Evolutionary conservation across 805 yeast genomes (phyloP), one percentile per base, ranked within the genome.

Genomic region (Ogataea zsoltii): DNA sequence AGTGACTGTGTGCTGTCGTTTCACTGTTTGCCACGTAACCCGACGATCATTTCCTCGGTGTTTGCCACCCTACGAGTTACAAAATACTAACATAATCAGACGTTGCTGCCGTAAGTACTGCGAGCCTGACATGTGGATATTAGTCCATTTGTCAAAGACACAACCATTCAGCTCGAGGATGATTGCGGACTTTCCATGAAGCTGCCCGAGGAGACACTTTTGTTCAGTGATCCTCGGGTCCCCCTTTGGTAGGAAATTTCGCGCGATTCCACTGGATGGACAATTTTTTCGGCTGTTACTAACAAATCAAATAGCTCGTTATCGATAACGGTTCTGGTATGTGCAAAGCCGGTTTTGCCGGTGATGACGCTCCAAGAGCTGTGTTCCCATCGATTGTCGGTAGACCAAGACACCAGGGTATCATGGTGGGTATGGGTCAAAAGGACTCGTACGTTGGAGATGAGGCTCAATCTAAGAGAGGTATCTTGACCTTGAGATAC

Each of bases 311-410:
- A 50, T 47, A 62, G 66, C 73, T 80, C 74, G 98, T 92, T 79
- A 92, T 92, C 78, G 99, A 92, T 75, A 92, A 92, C 79, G 99
- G 99, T 80, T 94, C 99, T 70, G 99, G 99, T 83, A 94, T 94
- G 98, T 94, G 99, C 85, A 94, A 94, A 75, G 99, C 99, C 92
- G 99, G 99, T 77, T 94, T 91, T 73, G 98, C 99, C 83, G 99
- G 99, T 81, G 98, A 94, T 71, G 99, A 94, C 80, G 98, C 98
- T 58, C 99, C 99, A 71, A 88, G 97, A 76, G 98, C 99, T 67
- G 99, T 94, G 63, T 94, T 94, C 92, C 99, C 99, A 70, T 94
- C 98, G 54, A 92, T 94, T 69, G 99, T 92, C 58, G 99, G 99
- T 79, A 94, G 99, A 80, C 98, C 99, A 80, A 91, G 96, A 84